phyloP scores from a whole-genome alignment of 2,329 filamentous ascomycete genomes.

The Fusarium globosum region DNA sequence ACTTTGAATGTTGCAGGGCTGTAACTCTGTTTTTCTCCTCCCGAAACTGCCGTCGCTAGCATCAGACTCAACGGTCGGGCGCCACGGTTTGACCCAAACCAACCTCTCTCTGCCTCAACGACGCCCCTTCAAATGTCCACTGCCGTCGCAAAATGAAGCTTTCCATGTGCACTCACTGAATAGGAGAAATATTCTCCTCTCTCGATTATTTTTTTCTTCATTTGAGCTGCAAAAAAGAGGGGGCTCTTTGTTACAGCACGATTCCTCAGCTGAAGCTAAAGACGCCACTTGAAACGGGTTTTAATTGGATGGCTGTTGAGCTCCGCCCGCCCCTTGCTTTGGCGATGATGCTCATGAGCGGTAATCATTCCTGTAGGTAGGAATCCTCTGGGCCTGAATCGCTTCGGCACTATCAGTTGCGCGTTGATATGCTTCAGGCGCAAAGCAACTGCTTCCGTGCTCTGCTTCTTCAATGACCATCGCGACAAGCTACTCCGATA shows the following conservation, averaged over 20 bases:
- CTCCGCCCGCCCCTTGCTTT: constrained; percentile 11
- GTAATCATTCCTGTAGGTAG: background rate
- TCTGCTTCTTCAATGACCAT: background rate
- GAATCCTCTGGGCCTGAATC: background rate
- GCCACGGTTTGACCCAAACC: background rate
- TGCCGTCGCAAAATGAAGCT: background rate
- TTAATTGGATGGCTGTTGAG: constrained; percentile 18
- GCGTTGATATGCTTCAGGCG: accelerated
- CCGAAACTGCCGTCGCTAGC: background rate
- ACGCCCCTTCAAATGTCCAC: background rate
- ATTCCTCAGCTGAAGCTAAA: constrained; percentile 23
- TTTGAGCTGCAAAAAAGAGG: constrained; percentile 5
- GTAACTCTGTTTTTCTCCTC: background rate
- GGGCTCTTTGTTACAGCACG: background rate
- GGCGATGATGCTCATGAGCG: background rate
- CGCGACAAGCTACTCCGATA: background rate
- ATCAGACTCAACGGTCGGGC: constrained; percentile 1
- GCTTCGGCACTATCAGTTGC: background rate
- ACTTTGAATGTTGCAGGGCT: background rate
- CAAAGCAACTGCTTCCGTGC: background rate
- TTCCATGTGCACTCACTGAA: accelerated
- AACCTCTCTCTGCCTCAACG: background rate
- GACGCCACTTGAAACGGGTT: constrained; percentile 19
- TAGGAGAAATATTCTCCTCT: background rate
- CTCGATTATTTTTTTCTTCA: background rate